A percentile compares a stretch with the other conserved stretches of the same genome.
Conservation (phyloP, 2,329 filamentous ascomycete genomes). For the Ciborinia camelliae region DNA sequence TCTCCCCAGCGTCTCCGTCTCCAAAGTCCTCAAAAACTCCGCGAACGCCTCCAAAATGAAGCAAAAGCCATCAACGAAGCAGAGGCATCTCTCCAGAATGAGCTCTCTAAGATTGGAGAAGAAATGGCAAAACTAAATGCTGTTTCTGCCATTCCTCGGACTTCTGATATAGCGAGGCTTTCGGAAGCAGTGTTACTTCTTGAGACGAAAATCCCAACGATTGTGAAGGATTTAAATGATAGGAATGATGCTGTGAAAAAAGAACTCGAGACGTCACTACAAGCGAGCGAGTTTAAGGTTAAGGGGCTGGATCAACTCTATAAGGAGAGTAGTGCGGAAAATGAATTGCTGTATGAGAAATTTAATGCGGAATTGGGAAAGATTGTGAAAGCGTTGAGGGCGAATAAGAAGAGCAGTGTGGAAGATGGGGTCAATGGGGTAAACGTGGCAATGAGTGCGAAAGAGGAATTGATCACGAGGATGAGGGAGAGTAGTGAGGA, state of each 20-base stretch:
- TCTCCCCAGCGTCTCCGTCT: slow-evolving; percentile 54
- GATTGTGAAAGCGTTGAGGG: slow-evolving; percentile 72
- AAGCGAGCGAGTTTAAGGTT: slow-evolving; percentile 72
- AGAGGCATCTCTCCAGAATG: slow-evolving; percentile 66
- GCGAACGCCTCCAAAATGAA: slow-evolving; percentile 81
- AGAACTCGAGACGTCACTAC: slow-evolving; percentile 69
- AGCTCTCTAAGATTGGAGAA: slow-evolving; percentile 75
- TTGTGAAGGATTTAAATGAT: slow-evolving; percentile 56
- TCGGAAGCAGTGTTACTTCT: slow-evolving; percentile 62
- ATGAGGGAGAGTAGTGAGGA: slow-evolving; percentile 76
- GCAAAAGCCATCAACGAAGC: slow-evolving; percentile 69
- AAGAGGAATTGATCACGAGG: slow-evolving; percentile 70
- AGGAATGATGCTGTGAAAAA: slow-evolving; percentile 62
- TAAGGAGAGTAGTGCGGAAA: slow-evolving; percentile 83
- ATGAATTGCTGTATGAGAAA: slow-evolving; percentile 84
- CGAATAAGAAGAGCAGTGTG: slow-evolving; percentile 29
- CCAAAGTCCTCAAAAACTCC: slow-evolving; percentile 70
- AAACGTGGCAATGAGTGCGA: slow-evolving; percentile 66
- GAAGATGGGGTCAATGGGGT: neutral
- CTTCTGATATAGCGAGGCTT: slow-evolving; percentile 39
- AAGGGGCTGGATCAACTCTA: slow-evolving; percentile 85
- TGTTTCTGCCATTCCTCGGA: slow-evolving; percentile 37
- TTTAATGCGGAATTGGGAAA: slow-evolving; percentile 90
- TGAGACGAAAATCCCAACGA: slow-evolving; percentile 61
- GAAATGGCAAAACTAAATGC: slow-evolving; percentile 65